Evolutionary conservation across 179 eudicot genomes (phyloP).

Genomic region (Nepenthes alata): DNA sequence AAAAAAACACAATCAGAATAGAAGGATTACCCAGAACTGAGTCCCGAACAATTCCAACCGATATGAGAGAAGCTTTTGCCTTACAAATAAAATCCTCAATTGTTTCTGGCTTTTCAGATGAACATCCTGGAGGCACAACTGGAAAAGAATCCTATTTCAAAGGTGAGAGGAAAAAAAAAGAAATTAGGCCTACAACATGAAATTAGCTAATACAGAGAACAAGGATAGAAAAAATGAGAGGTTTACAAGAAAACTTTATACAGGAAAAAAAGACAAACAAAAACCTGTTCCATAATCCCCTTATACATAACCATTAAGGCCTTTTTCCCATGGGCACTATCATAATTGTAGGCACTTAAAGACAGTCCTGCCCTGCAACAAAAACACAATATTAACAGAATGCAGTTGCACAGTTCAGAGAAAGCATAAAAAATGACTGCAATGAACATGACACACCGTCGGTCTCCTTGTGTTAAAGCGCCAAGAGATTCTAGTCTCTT

Average conservation of each 20-base stretch:
- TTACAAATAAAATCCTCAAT: conserved; percentile 61
- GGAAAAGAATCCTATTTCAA: conserved; percentile 64
- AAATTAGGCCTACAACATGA: background rate
- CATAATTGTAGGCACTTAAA: conserved; percentile 82
- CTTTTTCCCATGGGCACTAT: conserved; percentile 72
- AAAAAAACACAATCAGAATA: background rate
- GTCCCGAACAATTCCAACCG: conserved; percentile 94
- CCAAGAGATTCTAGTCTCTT: conserved; percentile 96
- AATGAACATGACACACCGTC: conserved; percentile 37
- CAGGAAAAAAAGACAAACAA: background rate
- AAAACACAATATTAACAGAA: background rate
- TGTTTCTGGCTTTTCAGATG: conserved; percentile 66
- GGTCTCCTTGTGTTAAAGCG: conserved; percentile 96
- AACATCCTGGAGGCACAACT: conserved; percentile 90
- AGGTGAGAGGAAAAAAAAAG: conserved; percentile 1
- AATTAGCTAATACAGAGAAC: background rate
- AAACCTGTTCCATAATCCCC: conserved; percentile 91
- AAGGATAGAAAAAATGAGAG: background rate
- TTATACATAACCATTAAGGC: conserved; percentile 63
- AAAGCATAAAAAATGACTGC: background rate
- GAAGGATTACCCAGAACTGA: conserved; percentile 37
- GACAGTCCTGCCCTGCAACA: conserved; percentile 86
- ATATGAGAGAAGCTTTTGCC: conserved; percentile 91
- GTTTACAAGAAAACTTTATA: too few relatives aligned
- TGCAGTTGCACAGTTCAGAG: background rate